Evolutionary conservation across 768 basidiomycete genomes (phyloP).

Genomic region (Auriscalpium vulgare): DNA sequence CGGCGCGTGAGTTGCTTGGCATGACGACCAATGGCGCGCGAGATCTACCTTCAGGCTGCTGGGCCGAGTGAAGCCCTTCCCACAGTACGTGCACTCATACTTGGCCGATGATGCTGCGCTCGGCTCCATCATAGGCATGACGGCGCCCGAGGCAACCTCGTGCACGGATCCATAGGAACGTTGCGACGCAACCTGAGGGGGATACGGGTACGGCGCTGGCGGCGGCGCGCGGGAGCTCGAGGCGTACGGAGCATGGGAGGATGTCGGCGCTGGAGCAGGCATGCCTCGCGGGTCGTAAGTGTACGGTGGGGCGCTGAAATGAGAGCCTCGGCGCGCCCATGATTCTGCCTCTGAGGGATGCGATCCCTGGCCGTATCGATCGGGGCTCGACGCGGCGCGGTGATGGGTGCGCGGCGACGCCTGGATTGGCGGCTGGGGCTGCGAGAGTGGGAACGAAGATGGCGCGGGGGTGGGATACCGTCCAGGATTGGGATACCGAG

Average conservation of each 20-base stretch:
- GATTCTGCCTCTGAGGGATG: neutral
- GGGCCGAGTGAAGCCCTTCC: conserved; percentile 75
- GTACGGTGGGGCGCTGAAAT: neutral
- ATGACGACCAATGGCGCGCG: neutral
- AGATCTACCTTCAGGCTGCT: conserved; percentile 67
- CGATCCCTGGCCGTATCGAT: neutral
- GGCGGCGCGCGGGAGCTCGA: neutral
- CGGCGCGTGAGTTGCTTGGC: neutral
- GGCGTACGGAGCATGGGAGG: neutral
- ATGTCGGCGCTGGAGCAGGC: conserved; percentile 1
- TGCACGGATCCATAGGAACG: neutral
- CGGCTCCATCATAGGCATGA: conserved; percentile 1
- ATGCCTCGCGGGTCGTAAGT: neutral
- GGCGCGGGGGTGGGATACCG: neutral
- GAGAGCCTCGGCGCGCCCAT: neutral
- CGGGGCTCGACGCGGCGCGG: neutral
- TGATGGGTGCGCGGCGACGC: neutral
- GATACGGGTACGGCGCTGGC: conserved; percentile 1
- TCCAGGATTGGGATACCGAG: neutral
- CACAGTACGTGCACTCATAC: conserved; percentile 74
- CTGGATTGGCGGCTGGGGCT: neutral
- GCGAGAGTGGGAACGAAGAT: conserved; percentile 1
- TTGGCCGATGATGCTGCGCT: conserved; percentile 33
- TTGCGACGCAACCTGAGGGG: conserved; percentile 1
- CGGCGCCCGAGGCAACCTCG: neutral